phyloP scores from a whole-genome alignment of 2,329 filamentous ascomycete genomes.

The Sordariomycetes sp. region DNA sequence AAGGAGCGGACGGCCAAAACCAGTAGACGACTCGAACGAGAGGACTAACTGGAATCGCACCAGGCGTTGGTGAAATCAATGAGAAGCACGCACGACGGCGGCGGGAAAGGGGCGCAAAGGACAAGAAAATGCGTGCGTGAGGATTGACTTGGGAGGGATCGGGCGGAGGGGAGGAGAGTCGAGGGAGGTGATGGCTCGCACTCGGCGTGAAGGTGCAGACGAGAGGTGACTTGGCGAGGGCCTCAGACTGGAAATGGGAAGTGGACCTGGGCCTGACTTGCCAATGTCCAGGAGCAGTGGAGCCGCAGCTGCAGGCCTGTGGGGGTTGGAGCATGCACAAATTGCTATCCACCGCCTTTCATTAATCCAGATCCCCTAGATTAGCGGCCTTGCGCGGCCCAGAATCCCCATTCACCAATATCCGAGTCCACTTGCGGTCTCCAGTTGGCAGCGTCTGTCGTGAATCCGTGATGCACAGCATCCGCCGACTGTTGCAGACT shows the following conservation, averaged over 20 bases:
- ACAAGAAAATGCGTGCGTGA: neutral
- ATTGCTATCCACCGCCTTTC: too few relatives aligned
- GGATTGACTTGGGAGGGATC: neutral
- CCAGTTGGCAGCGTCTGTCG: too few relatives aligned
- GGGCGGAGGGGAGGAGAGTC: too few relatives aligned
- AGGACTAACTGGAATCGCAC: slow-evolving; percentile 47
- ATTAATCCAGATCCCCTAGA: too few relatives aligned
- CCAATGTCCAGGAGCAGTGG: neutral
- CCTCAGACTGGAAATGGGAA: slow-evolving; percentile 2
- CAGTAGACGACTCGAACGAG: slow-evolving; percentile 41
- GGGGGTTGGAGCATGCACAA: too few relatives aligned
- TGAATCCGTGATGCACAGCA: too few relatives aligned
- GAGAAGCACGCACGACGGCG: slow-evolving; percentile 3
- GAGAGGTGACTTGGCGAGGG: neutral
- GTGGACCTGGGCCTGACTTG: slow-evolving; percentile 2
- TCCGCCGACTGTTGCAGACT: too few relatives aligned
- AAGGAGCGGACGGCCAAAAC: slow-evolving; percentile 53
- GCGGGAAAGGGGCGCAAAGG: slow-evolving; percentile 1
- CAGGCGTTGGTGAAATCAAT: slow-evolving; percentile 19
- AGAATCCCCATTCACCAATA: too few relatives aligned
- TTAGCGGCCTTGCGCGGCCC: too few relatives aligned
- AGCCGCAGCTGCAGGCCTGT: neutral
- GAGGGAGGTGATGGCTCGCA: too few relatives aligned
- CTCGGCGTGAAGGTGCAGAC: too few relatives aligned
- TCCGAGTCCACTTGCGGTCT: too few relatives aligned